Base-by-base conservation (phyloP, 1,284 basidiomycete species). In the Cryptococcus amylolentus region DNA sequence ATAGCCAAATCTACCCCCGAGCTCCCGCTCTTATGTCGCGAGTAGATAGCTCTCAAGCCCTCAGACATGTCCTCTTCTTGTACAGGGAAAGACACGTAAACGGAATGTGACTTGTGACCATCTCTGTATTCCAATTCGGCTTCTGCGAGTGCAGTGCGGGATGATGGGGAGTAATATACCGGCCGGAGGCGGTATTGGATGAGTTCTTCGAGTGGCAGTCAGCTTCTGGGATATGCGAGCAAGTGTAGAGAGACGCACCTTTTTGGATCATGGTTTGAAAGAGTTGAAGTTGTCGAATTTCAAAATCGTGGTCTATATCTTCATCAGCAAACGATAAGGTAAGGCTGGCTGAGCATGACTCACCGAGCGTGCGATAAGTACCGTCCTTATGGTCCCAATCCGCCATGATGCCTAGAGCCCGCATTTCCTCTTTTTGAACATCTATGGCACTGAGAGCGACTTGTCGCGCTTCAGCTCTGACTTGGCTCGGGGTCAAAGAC, bases 131-230 rank as follows among this genome's bases (percentile, higher is more conserved):
- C 84, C 27, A 99, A 81, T 72, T 99, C 95, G 0, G 95, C 92
- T 77, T 99, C 95, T 1, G 95, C 96, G 5, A 98, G 80, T 0
- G 95, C 95, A 0, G 96, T 96, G 12, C 84, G 84, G 3, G 94
- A 95, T 0, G 93, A 96, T 0, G 95, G 95, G 0, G 95, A 98
- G 77, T 91, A 98, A 74, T 97, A 88, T 1, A 96, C 92, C 0
- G 96, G 96, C 20, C 91, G 86, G 63, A 89, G 86, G 58, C 88
- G 86, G 56, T 35, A 35, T 6, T 35, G 31, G 31, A 35, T 92
- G 84, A 63, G 89, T 91, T 60, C 98, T 89, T 8, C 7, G 31
- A 35, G 5, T 10, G 7, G 37, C 58, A 64, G 16, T 69, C 66
- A 31, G 42, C n/a, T 35, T 20, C 31, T 42, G 10, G 23, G 39